These are phyloP conservation scores for Aspergillus bridgeri DNA, from an alignment of 495 filamentous ascomycete genomes.

Conservation along the genomic window DNA sequence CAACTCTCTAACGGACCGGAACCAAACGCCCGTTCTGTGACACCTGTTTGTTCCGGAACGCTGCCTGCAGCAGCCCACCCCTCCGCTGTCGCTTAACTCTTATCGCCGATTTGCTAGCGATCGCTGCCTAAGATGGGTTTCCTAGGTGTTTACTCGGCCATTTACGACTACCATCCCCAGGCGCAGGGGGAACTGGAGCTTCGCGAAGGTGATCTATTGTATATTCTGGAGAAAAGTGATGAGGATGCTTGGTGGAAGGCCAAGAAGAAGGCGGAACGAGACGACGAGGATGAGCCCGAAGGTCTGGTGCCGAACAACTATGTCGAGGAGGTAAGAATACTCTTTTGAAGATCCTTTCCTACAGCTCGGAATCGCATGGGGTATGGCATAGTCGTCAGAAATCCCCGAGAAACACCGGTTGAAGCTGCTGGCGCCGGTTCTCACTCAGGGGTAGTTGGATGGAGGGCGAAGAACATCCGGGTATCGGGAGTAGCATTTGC, in stretches of 20 bases:
- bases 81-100: background rate
- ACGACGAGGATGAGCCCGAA: conserved; percentile 92
- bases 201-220: conserved; percentile 85
- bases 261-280: conserved; percentile 89
- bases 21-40: background rate
- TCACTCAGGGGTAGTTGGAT: conserved; percentile 4
- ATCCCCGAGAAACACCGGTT: background rate
- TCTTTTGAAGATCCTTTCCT: background rate
- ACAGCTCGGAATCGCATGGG: background rate
- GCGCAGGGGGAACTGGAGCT: conserved; percentile 84
- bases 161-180: conserved; percentile 93
- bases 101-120: conserved; percentile 9
- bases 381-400: background rate
- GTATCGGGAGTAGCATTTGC: background rate
- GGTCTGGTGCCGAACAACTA: conserved; percentile 96
- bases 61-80: background rate
- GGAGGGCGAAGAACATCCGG: background rate
- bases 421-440: background rate
- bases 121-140: conserved; percentile 59
- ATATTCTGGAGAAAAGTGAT: conserved; percentile 81
- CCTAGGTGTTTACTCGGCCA: conserved; percentile 83
- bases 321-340: conserved; percentile 78
- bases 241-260: conserved; percentile 98
- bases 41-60: background rate
- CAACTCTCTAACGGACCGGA: background rate